Base-by-base conservation (phyloP, 768 basidiomycete species). In the Plicaturopsis crispa region DNA sequence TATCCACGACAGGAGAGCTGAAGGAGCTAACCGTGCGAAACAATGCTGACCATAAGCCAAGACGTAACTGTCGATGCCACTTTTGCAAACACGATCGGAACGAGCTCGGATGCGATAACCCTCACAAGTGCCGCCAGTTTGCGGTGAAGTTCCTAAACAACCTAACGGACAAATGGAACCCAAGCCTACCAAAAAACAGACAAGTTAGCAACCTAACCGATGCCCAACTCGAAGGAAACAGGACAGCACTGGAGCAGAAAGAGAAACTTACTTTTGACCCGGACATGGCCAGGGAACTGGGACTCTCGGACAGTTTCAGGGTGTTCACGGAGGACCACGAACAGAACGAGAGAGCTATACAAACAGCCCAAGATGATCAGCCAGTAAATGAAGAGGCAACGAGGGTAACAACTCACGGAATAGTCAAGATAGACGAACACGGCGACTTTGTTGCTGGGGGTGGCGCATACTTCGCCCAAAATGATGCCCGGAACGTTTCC, bases 141-240 rank as follows among this genome's bases (percentile, higher is more conserved):
- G 40, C 40, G 3, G 30, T 17, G 19, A 17, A 33, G 11, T 18
- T 41, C 12, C 24, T 41, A 26, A 18, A 35, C 21, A 33, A 24
- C 17, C 5, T 41, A 3, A 21, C 11, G 4, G 14, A 19, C 4
- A 41, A 41, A 36, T 41, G 40, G 40, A 26, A 34, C 18, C 40
- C 33, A 4, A 3, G 26, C 14, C 8, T 24, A 12, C 13, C 26
- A 8, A 14, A 33, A 11, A 39, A 34, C 18, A 5, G 5, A 14
- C 31, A 38, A 13, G 13, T 38, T 4, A 20, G 6, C 8, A 20
- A 33, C 20, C 14, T 24, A 33, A 41, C 18, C n/a, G 14, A 35
- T 14, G 14, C 10, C 3, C 22, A 26, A 18, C 19, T 12, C 7
- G n/a, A 6, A 28, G 5, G 17, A 31, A 41, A 13, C 40, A 24